Evolutionary conservation across 441 rosid species (phyloP), one percentile per base, ranked within the genome.

Genomic region (Isatis lusitanica): DNA sequence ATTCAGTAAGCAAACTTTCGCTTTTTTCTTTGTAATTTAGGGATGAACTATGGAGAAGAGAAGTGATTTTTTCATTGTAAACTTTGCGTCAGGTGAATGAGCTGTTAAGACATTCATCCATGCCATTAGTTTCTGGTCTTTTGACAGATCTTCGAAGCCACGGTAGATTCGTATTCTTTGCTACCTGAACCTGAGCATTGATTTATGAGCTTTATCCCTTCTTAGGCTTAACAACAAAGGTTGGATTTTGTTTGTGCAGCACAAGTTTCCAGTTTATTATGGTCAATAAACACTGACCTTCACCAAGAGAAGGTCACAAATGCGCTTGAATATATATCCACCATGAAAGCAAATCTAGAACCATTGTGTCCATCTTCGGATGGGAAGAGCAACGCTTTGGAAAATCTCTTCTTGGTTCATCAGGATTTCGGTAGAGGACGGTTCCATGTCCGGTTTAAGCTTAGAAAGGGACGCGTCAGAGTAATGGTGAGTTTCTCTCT

Each of bases 401-500:
- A 83, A 76, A 85, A 47, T 40, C 52, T 87, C 42, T 79, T 87
- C 64, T 74, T 64, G 74, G 75, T 74, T 61, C 87, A 87, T 78
- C 84, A 80, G 47, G 85, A 84, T 73, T 75, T 77, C 11, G 82
- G 87, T 66, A 84, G 72, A 71, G 97, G 92, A 78, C 85, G 82
- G 83, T 81, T 93, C 43, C 84, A 84, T 79, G 87, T 82, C 47
- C 85, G 91, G 62, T 82, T 91, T 69, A 95, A 95, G 83, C 90
- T 88, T 69, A 86, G 97, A 52, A 95, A 95, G 82, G 98, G 98
- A 50, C 92, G 97, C 3, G 85, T 95, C 53, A 84, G 93, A 64
- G 77, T 85, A 61, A 83, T 85, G 98, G 98, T 91, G 74, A 38
- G 74, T 72, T 62, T 50, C 56, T 62, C 38, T 74, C 63, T 76